Base-by-base conservation (phyloP, 129 eudicot genomes). In the Tagetes patula region DNA sequence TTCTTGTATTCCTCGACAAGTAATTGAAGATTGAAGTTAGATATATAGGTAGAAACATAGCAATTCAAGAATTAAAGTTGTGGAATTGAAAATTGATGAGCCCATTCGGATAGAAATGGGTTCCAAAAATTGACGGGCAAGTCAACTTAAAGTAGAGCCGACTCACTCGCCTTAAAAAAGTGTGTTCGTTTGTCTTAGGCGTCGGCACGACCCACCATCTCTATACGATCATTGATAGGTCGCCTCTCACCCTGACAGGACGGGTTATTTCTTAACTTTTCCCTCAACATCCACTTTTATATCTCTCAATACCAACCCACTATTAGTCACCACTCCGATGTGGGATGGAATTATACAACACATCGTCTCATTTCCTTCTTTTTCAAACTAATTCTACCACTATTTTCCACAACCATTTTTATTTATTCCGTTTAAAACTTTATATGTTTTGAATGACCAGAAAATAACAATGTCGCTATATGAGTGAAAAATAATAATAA, bases 191-290 rank as follows among this genome's bases (percentile, higher is more conserved):
- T 61, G 40, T 61, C 70, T 20, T 79, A 65, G 95, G 95, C 65
- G 95, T 85, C 76, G 89, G 88, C 91, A 87, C 89, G 96, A 75
- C 95, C 76, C 79, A 85, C 87, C 91, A 34, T 90, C 91, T 71
- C 91, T 63, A 76, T 54, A 52, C 95, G 95, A 82, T 90, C 96
- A 84, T 90, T 42, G 77, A 77, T 83, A 72, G 70, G 89, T 82
- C 95, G 89, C 87, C 91, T 69, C 81, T 71, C 84, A 84, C 95
- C 96, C 95, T 85, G 85, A 90, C 95, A 85, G 91, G 87, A 85
- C 89, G 86, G 50, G 75, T 76, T 82, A 68, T 30, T 0, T 1
- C 7, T 0, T 6, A 0, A 0, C 0, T 0, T 0, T 0, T 0
- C 0, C 52, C 11, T 13, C 66, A 3, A 1, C 74, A 11, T 77